Evolutionary conservation across 2,329 filamentous ascomycete species (phyloP).

Genomic region (Epichloe hybrida): DNA sequence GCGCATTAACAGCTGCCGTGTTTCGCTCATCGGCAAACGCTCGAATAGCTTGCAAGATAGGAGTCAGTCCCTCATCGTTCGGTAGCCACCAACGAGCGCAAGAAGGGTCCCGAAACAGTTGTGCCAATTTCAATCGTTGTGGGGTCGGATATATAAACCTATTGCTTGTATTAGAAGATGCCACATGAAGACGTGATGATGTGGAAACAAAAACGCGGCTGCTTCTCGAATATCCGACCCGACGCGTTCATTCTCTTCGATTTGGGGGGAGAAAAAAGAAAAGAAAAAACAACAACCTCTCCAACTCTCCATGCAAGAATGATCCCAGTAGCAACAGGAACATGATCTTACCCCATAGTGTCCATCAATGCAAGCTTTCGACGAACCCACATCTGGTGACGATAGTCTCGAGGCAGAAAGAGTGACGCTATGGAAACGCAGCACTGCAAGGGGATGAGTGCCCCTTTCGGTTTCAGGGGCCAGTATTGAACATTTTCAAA

Average conservation of each 20-base stretch:
- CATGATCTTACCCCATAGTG: conserved; percentile 53
- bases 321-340: not conserved
- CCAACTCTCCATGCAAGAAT: too few relatives aligned
- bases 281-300: too few relatives aligned
- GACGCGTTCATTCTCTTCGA: not conserved
- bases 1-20: conserved; percentile 40
- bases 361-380: conserved; percentile 70
- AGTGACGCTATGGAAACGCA: conserved; percentile 62
- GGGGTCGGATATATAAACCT: conserved; percentile 75
- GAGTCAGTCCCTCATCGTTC: conserved; percentile 60
- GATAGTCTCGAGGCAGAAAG: conserved; percentile 63
- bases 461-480: conserved; percentile 55
- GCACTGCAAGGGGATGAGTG: conserved; percentile 59
- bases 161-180: not conserved
- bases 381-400: conserved; percentile 66
- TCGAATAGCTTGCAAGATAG: conserved; percentile 63
- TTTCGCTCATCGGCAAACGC: conserved; percentile 70
- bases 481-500: conserved; percentile 68
- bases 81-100: conserved; percentile 83
- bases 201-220: not conserved
- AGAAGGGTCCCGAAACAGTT: conserved; percentile 57
- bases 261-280: not conserved
- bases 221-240: not conserved
- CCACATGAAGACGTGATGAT: not conserved
- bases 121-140: conserved; percentile 62